Conservation (phyloP, 1,284 basidiomycete genomes). For the Boletus smithii region DNA sequence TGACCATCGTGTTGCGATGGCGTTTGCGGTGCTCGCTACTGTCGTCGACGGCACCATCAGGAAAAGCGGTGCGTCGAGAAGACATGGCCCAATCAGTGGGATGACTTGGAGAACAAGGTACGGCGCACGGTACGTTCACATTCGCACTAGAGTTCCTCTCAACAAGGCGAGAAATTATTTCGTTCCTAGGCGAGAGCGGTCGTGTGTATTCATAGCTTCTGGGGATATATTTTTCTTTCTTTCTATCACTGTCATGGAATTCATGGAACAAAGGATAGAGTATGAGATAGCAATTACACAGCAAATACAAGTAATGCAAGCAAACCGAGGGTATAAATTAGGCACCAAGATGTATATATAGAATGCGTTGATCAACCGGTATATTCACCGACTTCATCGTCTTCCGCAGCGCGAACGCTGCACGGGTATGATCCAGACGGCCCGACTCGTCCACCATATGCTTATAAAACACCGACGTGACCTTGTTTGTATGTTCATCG, state of each 20-base stretch:
- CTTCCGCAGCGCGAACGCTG: background rate
- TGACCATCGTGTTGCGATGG: constrained; percentile 99
- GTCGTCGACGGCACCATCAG: constrained; percentile 70
- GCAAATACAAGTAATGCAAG: too few relatives aligned
- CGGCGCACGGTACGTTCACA: constrained; percentile 7
- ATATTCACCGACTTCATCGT: background rate
- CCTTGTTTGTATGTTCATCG: background rate
- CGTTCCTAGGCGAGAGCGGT: too few relatives aligned
- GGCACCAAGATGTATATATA: background rate
- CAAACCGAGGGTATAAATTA: background rate
- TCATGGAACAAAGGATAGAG: too few relatives aligned
- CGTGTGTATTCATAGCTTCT: too few relatives aligned
- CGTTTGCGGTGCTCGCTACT: constrained; percentile 86
- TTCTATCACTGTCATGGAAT: too few relatives aligned
- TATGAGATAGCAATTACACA: too few relatives aligned
- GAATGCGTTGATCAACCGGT: background rate
- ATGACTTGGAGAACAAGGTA: constrained; percentile 92
- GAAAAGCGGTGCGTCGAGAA: constrained; percentile 99
- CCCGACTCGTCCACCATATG: background rate
- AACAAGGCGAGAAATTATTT: too few relatives aligned
- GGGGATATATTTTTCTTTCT: too few relatives aligned
- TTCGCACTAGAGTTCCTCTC: too few relatives aligned
- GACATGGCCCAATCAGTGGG: constrained; percentile 99
- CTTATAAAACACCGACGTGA: constrained; percentile 3
- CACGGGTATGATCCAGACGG: too few relatives aligned